Conservation (phyloP, 306 rosid genomes). For the Medicago lupulina region DNA sequence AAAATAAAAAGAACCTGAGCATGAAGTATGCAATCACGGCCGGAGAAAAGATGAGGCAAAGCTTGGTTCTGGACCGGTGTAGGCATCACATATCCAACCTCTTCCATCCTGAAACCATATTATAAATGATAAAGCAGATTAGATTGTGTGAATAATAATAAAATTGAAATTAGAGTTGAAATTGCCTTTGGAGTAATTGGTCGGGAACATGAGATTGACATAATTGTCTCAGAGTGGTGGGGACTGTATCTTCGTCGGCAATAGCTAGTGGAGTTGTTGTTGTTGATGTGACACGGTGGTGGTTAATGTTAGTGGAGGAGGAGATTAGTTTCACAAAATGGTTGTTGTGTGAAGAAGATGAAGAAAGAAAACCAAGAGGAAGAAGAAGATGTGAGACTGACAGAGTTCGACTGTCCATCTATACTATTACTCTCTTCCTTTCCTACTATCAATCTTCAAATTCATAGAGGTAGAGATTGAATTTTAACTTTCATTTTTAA, state of each 20-base stretch:
- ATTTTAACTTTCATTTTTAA: too few species aligned
- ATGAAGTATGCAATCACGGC: constrained; percentile 85
- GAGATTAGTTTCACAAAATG: constrained; percentile 29
- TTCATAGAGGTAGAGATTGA: too few species aligned
- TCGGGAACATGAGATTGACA: constrained; percentile 67
- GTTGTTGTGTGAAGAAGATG: constrained; percentile 19
- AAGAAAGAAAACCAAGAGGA: constrained; percentile 19
- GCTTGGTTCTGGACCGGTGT: constrained; percentile 78
- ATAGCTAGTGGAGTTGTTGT: constrained; percentile 49
- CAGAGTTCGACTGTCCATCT: constrained; percentile 19
- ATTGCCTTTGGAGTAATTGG: constrained; percentile 64
- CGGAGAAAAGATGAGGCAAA: constrained; percentile 70
- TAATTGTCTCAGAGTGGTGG: constrained; percentile 61
- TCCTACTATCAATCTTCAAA: too few species aligned
- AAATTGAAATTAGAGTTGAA: not conserved
- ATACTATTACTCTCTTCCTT: too few species aligned
- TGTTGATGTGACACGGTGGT: constrained; percentile 8
- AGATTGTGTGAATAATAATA: too few species aligned
- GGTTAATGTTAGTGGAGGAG: constrained; percentile 14
- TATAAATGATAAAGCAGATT: not conserved
- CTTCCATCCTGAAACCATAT: constrained; percentile 68
- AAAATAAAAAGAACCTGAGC: constrained; percentile 79
- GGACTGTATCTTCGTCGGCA: constrained; percentile 36
- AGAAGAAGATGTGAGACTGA: constrained; percentile 38
- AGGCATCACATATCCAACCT: constrained; percentile 75